Evolutionary conservation across 768 basidiomycete genomes (phyloP).

Genomic region (Boletus subcaerulescens): DNA sequence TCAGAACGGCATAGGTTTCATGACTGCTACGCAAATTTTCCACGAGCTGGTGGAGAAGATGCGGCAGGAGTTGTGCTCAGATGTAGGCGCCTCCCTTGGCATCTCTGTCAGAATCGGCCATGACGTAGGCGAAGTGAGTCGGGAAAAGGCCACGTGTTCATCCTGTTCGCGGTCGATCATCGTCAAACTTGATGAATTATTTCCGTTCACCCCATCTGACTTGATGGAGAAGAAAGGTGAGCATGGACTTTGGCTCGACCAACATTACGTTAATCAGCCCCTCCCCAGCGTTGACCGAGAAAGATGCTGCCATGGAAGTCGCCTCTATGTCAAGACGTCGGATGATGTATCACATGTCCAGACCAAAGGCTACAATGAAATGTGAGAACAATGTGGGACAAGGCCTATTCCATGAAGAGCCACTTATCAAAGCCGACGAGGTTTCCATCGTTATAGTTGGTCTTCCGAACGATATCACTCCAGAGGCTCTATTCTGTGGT

Average conservation of each 20-base stretch:
- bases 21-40: conserved; percentile 16
- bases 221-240: conserved; percentile 1
- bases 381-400: conserved; percentile 1
- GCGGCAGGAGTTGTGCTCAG: not conserved
- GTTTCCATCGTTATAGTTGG: conserved; percentile 17
- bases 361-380: conserved; percentile 6
- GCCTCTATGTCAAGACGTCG: conserved; percentile 12
- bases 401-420: conserved; percentile 9
- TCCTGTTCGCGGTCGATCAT: not conserved
- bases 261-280: not conserved
- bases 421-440: conserved; percentile 9
- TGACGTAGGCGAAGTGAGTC: conserved; percentile 12
- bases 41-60: conserved; percentile 4
- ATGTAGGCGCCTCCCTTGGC: not conserved
- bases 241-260: not conserved
- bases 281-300: conserved; percentile 8
- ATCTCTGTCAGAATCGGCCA: conserved; percentile 16
- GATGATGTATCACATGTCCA: conserved; percentile 15
- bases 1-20: conserved; percentile 17
- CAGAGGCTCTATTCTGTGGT: conserved; percentile 12
- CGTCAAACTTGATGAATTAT: conserved; percentile 9
- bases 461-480: conserved; percentile 10
- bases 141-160: conserved; percentile 3
- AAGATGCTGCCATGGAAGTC: conserved; percentile 13
- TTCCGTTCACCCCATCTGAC: conserved; percentile 3